Evolutionary conservation across 768 basidiomycete species (phyloP).

Genomic region (Pleurotus tuoliensis): DNA sequence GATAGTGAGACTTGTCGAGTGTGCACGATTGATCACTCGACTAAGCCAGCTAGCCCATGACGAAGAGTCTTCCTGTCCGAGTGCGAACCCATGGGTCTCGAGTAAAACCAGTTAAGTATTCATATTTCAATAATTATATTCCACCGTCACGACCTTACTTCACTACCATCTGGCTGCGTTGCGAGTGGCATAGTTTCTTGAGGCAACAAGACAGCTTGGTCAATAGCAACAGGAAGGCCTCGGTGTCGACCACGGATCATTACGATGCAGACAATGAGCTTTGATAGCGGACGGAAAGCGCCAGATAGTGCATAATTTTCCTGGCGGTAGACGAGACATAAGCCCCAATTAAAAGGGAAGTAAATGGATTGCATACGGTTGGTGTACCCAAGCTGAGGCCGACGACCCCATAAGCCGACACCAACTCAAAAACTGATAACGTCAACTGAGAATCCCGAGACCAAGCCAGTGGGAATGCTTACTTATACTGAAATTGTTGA

Average conservation of each 20-base stretch:
- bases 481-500: constrained; percentile 81
- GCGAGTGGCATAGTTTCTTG: background rate
- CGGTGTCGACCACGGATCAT: constrained; percentile 50
- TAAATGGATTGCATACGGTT: constrained; percentile 36
- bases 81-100: too few relatives aligned
- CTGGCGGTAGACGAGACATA: constrained; percentile 32
- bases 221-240: constrained; percentile 1
- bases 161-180: too few relatives aligned
- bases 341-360: constrained; percentile 4
- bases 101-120: too few relatives aligned
- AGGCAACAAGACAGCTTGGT: background rate
- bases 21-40: too few relatives aligned
- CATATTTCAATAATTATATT: too few relatives aligned
- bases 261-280: constrained; percentile 79
- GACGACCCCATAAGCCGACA: constrained; percentile 84
- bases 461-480: constrained; percentile 17
- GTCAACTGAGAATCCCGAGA: background rate
- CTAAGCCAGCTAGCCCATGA: too few relatives aligned
- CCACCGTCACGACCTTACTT: too few relatives aligned
- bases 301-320: constrained; percentile 79
- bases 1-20: too few relatives aligned
- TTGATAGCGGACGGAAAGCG: constrained; percentile 73
- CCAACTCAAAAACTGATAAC: constrained; percentile 73
- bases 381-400: constrained; percentile 87
- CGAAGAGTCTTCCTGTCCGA: too few relatives aligned